Evolutionary conservation across 768 basidiomycete species (phyloP).

Genomic region (Panaeolus papilionaceus): DNA sequence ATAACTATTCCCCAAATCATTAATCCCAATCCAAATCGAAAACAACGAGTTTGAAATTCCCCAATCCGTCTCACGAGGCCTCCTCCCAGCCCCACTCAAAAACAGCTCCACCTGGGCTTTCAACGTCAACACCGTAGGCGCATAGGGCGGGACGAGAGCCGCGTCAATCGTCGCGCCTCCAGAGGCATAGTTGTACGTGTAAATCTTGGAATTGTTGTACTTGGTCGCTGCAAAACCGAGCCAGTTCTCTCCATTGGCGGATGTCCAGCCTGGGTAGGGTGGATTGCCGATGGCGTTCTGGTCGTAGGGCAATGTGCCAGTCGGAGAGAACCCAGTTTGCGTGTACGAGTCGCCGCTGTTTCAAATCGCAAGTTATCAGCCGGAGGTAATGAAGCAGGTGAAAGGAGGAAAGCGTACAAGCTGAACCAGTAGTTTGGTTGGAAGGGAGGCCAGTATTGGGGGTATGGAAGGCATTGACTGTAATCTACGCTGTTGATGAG

Average conservation of each 20-base stretch:
- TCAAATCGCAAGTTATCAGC: background rate
- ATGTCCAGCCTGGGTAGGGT: conserved; percentile 56
- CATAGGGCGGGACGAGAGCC: conserved; percentile 58
- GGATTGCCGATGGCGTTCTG: conserved; percentile 62
- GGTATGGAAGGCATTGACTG: conserved; percentile 1
- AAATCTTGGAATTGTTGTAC: conserved; percentile 57
- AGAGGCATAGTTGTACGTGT: conserved; percentile 72
- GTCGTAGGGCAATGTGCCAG: conserved; percentile 43
- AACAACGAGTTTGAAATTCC: conserved; percentile 63
- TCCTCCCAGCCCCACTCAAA: conserved; percentile 48
- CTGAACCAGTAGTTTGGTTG: conserved; percentile 50
- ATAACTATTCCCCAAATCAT: conserved; percentile 68
- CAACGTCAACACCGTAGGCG: conserved; percentile 56
- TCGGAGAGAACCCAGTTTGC: conserved; percentile 55
- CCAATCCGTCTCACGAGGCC: conserved; percentile 57
- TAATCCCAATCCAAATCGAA: conserved; percentile 74
- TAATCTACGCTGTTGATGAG: background rate
- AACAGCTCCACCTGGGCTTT: conserved; percentile 70
- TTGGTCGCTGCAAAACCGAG: conserved; percentile 57
- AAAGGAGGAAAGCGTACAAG: conserved; percentile 44
- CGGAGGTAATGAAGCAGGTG: too few species aligned
- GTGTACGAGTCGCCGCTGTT: conserved; percentile 64
- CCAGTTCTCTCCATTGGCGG: conserved; percentile 61
- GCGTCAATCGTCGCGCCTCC: conserved; percentile 72
- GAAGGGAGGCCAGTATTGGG: background rate